These are phyloP conservation scores for Agaricus subrufescens DNA, from an alignment of 768 basidiomycete genomes.

Conservation along the genomic window DNA sequence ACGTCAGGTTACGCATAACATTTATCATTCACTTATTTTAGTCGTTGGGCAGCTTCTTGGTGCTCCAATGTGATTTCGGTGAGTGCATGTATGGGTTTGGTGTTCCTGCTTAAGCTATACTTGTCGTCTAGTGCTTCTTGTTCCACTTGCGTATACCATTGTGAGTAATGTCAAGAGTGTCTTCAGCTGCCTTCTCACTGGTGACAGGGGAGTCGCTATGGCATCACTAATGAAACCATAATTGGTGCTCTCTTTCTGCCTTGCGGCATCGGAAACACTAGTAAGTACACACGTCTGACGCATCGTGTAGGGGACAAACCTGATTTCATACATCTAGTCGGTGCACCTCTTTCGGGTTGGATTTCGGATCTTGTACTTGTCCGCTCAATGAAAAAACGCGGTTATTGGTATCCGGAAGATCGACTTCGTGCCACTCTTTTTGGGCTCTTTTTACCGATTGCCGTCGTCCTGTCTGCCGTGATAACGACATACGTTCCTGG, in stretches of 20 bases:
- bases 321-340: conserved; percentile 32
- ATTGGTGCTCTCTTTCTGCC: conserved; percentile 61
- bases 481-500: conserved; percentile 49
- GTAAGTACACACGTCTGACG: conserved; percentile 28
- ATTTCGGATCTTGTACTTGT: conserved; percentile 54
- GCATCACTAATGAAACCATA: conserved; percentile 50
- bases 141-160: conserved; percentile 65
- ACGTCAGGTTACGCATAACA: neutral
- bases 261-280: conserved; percentile 51
- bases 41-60: conserved; percentile 20
- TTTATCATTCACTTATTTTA: conserved; percentile 7
- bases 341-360: conserved; percentile 54
- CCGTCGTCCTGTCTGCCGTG: conserved; percentile 44
- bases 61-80: conserved; percentile 34
- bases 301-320: neutral
- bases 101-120: neutral
- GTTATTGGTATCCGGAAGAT: conserved; percentile 66
- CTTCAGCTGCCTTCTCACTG: neutral
- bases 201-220: conserved; percentile 49
- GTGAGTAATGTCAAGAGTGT: conserved; percentile 30
- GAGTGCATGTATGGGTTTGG: conserved; percentile 5
- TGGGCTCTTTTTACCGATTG: conserved; percentile 46
- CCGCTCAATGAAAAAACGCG: conserved; percentile 44
- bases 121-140: conserved; percentile 37
- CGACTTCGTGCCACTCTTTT: conserved; percentile 49